Evolutionary conservation across 192 early-diverging fungal species (phyloP).

Genomic region (Coemansia sp.): DNA sequence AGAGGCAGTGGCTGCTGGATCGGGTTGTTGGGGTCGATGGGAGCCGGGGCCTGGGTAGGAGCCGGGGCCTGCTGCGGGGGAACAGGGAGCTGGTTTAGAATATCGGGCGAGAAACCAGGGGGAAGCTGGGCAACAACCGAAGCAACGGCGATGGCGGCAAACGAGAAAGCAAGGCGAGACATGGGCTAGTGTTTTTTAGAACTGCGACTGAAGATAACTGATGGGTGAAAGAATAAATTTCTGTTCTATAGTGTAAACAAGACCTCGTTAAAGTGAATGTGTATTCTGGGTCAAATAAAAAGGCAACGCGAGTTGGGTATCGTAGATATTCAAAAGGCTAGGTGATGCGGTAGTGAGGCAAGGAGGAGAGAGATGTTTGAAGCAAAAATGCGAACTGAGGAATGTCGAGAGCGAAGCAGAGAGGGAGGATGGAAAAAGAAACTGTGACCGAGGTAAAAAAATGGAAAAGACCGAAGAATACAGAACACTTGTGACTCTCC

Average conservation of each 20-base stretch:
- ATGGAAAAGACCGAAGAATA: not conserved
- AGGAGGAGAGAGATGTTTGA: too few relatives aligned
- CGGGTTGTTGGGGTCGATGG: constrained; percentile 52
- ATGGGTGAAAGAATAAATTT: not conserved
- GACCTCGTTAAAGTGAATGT: too few relatives aligned
- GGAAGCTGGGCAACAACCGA: constrained; percentile 27
- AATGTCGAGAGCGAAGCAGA: too few relatives aligned
- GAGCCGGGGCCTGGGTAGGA: constrained; percentile 47
- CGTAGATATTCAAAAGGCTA: too few relatives aligned
- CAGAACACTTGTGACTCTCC: not conserved
- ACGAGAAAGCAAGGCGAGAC: constrained; percentile 34
- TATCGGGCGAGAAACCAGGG: constrained; percentile 35
- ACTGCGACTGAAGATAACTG: not conserved
- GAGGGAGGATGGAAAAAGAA: too few relatives aligned
- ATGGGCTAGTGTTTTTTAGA: constrained; percentile 14
- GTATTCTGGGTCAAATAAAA: too few relatives aligned
- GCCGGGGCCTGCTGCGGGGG: constrained; percentile 48
- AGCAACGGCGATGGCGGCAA: constrained; percentile 30
- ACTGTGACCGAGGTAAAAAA: not conserved
- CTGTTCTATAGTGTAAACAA: too few relatives aligned
- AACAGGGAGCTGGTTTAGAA: constrained; percentile 46
- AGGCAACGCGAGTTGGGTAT: too few relatives aligned
- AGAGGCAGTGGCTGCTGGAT: constrained; percentile 43
- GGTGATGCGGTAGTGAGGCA: too few relatives aligned
- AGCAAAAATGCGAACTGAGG: too few relatives aligned